These are phyloP conservation scores for maize (Zea mays) DNA, from an alignment of 176 grass and related monocot species.

Conservation along the genomic window DNA sequence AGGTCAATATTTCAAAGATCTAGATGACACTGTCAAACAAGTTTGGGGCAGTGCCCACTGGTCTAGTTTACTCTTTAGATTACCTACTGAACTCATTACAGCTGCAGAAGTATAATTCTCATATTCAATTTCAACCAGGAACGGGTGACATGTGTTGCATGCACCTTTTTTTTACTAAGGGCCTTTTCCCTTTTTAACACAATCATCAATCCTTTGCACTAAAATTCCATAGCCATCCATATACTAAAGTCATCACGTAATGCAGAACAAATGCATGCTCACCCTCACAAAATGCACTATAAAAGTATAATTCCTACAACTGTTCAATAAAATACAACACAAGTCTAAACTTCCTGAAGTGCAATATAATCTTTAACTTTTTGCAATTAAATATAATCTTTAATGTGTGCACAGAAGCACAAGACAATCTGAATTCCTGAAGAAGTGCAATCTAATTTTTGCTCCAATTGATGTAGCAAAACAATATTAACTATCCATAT, in stretches of 20 bases:
- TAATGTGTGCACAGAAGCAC: not conserved
- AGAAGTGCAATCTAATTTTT: not conserved
- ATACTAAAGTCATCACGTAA: not conserved
- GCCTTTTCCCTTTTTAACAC: not conserved
- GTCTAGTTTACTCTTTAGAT: not conserved
- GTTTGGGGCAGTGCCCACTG: not conserved
- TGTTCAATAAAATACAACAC: not conserved
- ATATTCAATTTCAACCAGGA: slow-evolving; percentile 10
- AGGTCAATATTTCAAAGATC: not conserved
- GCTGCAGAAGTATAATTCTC: not conserved
- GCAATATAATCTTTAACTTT: not conserved
- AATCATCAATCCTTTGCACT: not conserved
- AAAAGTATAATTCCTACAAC: not conserved
- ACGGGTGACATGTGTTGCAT: not conserved
- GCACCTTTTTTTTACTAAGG: not conserved
- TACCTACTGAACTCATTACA: slow-evolving; percentile 6
- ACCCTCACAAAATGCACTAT: not conserved
- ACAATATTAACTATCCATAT: not conserved
- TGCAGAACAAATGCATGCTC: slow-evolving; percentile 4
- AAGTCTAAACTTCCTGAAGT: not conserved
- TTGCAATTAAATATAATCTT: not conserved
- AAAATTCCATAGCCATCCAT: not conserved
- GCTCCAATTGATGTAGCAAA: slow-evolving; percentile 7
- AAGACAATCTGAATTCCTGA: not conserved
- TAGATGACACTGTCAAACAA: not conserved